Conservation (phyloP, 169 alveolate genomes). For the Cryptosporidium felis region DNA sequence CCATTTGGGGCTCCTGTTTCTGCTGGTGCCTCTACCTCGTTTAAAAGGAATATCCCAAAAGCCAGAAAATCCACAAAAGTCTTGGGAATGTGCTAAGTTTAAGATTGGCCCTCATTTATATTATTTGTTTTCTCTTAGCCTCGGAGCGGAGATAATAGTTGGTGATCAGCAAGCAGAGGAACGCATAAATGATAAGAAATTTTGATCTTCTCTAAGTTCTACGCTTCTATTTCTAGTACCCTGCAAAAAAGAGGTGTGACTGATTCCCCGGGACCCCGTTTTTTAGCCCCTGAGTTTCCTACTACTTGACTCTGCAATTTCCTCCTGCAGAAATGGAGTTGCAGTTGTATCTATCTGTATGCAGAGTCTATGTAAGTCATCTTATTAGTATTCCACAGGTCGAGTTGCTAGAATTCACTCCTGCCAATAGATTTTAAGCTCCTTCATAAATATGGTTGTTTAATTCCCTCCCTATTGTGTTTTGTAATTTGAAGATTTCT, state of each 20-base stretch:
- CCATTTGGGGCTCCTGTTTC: slow-evolving; percentile 72
- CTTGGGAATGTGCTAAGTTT: slow-evolving; percentile 55
- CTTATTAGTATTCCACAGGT: no score
- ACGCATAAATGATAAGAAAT: no score
- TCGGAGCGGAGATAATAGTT: background rate
- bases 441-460: background rate
- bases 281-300: no score
- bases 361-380: no score
- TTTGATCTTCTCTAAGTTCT: no score
- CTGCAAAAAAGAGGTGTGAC: no score
- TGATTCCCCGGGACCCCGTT: no score
- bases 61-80: slow-evolving; percentile 56
- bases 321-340: no score
- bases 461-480: slow-evolving; percentile 44
- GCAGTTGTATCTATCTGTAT: no score
- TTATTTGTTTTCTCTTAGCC: background rate
- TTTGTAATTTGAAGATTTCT: background rate
- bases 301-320: no score
- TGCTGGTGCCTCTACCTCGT: slow-evolving; percentile 71
- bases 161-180: background rate
- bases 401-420: background rate
- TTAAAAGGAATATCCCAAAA: slow-evolving; percentile 58
- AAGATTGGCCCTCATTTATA: background rate
- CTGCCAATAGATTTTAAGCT: background rate
- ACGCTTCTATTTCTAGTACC: no score